phyloP scores from a whole-genome alignment of 345 rosid genomes.

The Pistacia atlantica region DNA sequence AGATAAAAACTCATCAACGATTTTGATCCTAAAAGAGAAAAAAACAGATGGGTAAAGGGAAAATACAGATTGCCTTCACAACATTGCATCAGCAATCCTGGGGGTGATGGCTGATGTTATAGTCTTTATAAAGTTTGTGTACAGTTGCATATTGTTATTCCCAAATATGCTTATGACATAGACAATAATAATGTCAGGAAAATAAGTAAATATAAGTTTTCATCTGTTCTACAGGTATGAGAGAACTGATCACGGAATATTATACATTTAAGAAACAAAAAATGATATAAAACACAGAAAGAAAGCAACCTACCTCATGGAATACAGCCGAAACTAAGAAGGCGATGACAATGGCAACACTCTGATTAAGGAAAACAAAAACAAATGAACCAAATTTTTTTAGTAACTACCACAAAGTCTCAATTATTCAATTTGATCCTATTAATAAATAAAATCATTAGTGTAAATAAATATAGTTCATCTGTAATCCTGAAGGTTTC shows the following conservation, averaged over 20 bases:
- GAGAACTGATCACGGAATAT: background rate
- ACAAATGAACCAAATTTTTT: background rate
- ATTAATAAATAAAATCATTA: background rate
- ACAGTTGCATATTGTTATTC: no score
- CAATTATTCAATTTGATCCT: background rate
- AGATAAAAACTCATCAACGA: background rate
- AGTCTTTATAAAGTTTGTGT: no score
- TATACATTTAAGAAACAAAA: background rate
- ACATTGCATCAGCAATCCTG: no score
- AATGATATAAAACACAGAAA: background rate
- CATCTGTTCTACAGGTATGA: background rate
- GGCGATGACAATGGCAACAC: conserved; percentile 63
- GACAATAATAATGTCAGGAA: background rate
- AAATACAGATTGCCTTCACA: background rate
- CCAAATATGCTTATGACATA: background rate
- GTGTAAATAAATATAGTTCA: background rate
- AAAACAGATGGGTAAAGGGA: background rate
- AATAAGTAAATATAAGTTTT: background rate
- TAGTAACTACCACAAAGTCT: background rate
- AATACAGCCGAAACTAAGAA: conserved; percentile 91
- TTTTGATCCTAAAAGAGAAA: background rate
- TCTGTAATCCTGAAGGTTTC: background rate
- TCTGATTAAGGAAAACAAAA: conserved; percentile 42
- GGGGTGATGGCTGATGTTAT: no score
- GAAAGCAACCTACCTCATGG: conserved; percentile 72